phyloP scores from a whole-genome alignment of 163 green algal species.

The Volvox carteri region DNA sequence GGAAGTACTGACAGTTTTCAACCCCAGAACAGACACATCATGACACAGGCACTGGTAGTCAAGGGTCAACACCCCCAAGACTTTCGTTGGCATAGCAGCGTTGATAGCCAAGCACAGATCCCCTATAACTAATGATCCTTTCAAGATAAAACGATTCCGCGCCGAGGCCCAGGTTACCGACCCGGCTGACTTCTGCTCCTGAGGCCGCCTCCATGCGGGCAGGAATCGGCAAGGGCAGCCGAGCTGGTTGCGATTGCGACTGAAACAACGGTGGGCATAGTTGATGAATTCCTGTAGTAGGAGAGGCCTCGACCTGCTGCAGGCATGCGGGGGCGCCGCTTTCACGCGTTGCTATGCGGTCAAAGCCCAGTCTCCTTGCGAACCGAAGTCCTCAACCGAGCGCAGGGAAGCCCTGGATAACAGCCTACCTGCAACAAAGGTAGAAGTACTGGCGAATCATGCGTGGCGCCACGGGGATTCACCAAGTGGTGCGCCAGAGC shows the following conservation, averaged over 20 bases:
- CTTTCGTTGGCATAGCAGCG: background rate
- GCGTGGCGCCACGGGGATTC: conserved; percentile 37
- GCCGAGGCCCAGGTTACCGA: background rate
- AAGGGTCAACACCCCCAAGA: conserved; percentile 43
- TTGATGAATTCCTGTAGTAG: conserved; percentile 56
- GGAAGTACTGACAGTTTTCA: background rate
- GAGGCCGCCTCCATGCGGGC: conserved; percentile 42
- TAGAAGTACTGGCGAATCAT: conserved; percentile 51
- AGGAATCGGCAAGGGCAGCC: conserved; percentile 39
- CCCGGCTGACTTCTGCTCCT: conserved; percentile 13
- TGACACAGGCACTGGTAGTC: conserved; percentile 23
- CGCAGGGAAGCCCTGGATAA: background rate
- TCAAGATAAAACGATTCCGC: background rate
- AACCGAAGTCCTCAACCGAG: background rate
- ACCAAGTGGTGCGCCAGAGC: conserved; percentile 35
- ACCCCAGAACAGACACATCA: too few relatives aligned
- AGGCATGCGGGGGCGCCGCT: conserved; percentile 15
- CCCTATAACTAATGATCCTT: background rate
- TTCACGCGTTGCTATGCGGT: conserved; percentile 39
- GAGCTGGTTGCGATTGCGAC: conserved; percentile 40
- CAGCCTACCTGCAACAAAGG: conserved; percentile 44
- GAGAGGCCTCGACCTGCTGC: conserved; percentile 58
- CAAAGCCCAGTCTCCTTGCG: conserved; percentile 16
- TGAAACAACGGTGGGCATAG: conserved; percentile 55
- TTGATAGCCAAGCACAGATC: background rate